Base-by-base conservation (phyloP, 352 stramenopile species). In the Pythium phragmiticola region DNA sequence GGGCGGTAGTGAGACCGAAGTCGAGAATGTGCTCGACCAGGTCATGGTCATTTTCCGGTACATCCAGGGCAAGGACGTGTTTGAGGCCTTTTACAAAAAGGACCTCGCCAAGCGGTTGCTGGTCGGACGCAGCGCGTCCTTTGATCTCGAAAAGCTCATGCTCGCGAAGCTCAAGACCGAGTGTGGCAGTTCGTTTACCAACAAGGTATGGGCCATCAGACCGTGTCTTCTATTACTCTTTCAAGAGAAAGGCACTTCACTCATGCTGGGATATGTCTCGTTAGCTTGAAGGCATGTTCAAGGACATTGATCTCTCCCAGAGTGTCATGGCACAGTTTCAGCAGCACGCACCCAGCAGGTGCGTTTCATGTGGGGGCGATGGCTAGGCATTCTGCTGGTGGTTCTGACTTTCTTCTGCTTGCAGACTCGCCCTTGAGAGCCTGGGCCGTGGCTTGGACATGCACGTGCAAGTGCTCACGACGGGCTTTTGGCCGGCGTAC, bases 211-310 rank as follows among this genome's bases (percentile, higher is more conserved):
- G 26, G 2, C 26, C 3, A 30, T 30, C 26, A 3, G 26, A 30
- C 26, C 26, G 3, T 30, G 26, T 30, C 26, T 30, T 30, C 3
- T 30, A 2, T 30, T 30, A 30, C 26, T 30, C 26, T 30, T 30
- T 30, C 4, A 3, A 30, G 26, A 30, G 26, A 3, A 30, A 30
- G 26, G 26, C 26, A 5, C 26, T 5, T 30, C 26, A 30, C 45
- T 42, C 26, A 16, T n/a, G 37, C 9, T 47, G 13, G 36, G 13
- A 45, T 60, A 6, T 19, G 5, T 30, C 56, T 3, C 2, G 46
- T 16, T 50, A 94, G 82, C 94, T 99, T 42, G 98, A 99, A 73
- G 98, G 98, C 12, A 99, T 99, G 97, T 99, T 99, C 74, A 98
- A 98, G 74, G 98, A 99, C 75, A 98, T 99, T 59, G 95, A 99